Base-by-base conservation (phyloP, 257 asterid species). In the Oldenlandia corymbosa region DNA sequence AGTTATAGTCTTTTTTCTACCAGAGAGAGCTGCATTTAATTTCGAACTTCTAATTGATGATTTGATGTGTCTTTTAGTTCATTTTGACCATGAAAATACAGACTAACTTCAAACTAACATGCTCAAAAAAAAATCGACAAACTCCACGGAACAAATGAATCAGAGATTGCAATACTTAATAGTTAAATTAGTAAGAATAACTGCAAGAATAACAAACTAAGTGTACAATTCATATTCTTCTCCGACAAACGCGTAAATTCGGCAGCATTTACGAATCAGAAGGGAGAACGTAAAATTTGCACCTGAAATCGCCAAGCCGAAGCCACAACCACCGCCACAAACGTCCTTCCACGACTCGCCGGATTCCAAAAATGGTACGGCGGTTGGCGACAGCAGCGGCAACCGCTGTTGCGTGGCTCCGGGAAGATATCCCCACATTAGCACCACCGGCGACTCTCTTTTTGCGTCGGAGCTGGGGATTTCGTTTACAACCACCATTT, bases 321-420 rank as follows among this genome's bases (percentile, higher is more conserved):
- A 88, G 55, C 91, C 95, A 69, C 91, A 85, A n/a, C 94, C 94
- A 48, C 95, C 95, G 37, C 77, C 86, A 58, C 86, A 83, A 47
- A 88, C 80, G 64, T 83, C 95, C 73, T 78, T 78, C 94, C 94
- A 88, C 43, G 84, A 73, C 59, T 80, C 83, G 24, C 81, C 87
- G 26, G 75, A 62, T 55, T 63, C 84, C 60, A 88, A 85, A 10
- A 75, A 78, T 57, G 49, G 79, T 17, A 83, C 82, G 14, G 21
- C 49, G 58, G 39, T 69, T 68, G 94, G 94, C 12, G 76, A 81
- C 63, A 57, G 49, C 83, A 83, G 59, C 73, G 84, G 83, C 23
- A 87, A 67, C 26, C 78, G 67, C 23, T 72, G 80, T 51, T 67
- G 74, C 39, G 80, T 56, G 23, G 75, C 68, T 66, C 95, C 94